phyloP scores from a whole-genome alignment of 192 early-diverging fungal genomes.

The Podila epigama region DNA sequence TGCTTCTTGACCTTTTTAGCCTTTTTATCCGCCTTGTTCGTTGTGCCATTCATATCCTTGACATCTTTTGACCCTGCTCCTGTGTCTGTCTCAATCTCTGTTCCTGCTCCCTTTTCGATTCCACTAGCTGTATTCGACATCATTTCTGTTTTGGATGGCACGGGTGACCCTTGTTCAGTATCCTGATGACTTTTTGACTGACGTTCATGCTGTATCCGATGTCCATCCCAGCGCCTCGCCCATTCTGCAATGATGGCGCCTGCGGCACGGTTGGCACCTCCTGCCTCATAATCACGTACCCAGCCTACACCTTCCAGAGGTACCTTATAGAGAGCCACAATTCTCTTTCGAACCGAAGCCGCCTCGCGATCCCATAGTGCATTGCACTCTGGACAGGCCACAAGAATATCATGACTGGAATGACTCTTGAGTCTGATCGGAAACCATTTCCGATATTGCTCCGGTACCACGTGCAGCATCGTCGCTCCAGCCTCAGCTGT shows the following conservation, averaged over 20 bases:
- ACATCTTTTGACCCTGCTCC: background rate
- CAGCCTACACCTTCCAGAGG: conserved; percentile 44
- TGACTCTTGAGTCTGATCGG: conserved; percentile 40
- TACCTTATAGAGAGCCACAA: conserved; percentile 19
- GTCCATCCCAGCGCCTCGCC: conserved; percentile 23
- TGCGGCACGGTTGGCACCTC: conserved; percentile 28
- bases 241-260: conserved; percentile 33
- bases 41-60: too few species aligned
- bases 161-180: background rate
- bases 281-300: conserved; percentile 41
- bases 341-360: conserved; percentile 24
- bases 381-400: conserved; percentile 45
- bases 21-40: conserved; percentile 6
- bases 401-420: conserved; percentile 38
- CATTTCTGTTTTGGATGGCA: background rate
- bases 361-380: conserved; percentile 43
- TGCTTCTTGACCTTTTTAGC: conserved; percentile 16
- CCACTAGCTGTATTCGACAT: background rate
- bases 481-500: conserved; percentile 33
- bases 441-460: conserved; percentile 45
- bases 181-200: too few species aligned
- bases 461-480: conserved; percentile 44
- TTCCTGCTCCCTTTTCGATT: too few species aligned
- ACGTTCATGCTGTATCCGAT: background rate
- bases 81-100: background rate